These are phyloP conservation scores for Peronospora belbahrii DNA, from an alignment of 352 stramenopile genomes.

Conservation along the genomic window DNA sequence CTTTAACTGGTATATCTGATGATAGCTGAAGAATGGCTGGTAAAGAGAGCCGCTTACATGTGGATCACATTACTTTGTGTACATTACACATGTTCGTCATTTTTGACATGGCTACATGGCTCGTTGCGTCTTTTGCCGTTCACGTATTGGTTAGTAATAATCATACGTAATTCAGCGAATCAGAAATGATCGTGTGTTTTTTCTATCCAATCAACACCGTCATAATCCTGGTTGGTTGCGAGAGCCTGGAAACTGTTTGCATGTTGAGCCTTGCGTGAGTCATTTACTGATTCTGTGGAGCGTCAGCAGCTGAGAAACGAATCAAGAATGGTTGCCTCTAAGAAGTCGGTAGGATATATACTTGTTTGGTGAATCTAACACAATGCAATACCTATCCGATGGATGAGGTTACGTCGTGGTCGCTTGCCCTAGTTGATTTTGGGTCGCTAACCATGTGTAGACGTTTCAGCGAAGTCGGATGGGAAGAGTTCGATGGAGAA, in stretches of 20 bases:
- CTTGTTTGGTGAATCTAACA: not conserved
- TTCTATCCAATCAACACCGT: slow-evolving; percentile 1
- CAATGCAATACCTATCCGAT: slow-evolving; percentile 32
- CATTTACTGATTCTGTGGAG: slow-evolving; percentile 51
- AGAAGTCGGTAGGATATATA: slow-evolving; percentile 70
- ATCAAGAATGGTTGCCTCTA: slow-evolving; percentile 82
- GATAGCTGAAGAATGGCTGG: no score
- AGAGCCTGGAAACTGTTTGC: not conserved
- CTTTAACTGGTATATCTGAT: no score
- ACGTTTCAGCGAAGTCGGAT: slow-evolving; percentile 32
- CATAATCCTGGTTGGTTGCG: slow-evolving; percentile 2
- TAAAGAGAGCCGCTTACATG: no score
- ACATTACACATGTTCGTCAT: not conserved
- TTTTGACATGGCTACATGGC: not conserved
- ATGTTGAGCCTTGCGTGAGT: not conserved
- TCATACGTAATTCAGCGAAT: not conserved
- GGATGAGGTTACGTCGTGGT: slow-evolving; percentile 38
- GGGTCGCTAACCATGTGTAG: not conserved
- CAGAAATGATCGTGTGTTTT: no score
- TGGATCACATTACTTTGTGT: not conserved
- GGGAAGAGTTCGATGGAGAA: slow-evolving; percentile 30
- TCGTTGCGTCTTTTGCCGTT: no score
- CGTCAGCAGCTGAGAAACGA: slow-evolving; percentile 59
- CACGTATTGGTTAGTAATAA: no score
- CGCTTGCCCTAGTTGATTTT: not conserved